Percentiles rank a stretch among this genome's conserved stretches.
These are phyloP conservation scores for Sarcodon aspratus DNA, from an alignment of 768 basidiomycete genomes.

Conservation along the genomic window DNA sequence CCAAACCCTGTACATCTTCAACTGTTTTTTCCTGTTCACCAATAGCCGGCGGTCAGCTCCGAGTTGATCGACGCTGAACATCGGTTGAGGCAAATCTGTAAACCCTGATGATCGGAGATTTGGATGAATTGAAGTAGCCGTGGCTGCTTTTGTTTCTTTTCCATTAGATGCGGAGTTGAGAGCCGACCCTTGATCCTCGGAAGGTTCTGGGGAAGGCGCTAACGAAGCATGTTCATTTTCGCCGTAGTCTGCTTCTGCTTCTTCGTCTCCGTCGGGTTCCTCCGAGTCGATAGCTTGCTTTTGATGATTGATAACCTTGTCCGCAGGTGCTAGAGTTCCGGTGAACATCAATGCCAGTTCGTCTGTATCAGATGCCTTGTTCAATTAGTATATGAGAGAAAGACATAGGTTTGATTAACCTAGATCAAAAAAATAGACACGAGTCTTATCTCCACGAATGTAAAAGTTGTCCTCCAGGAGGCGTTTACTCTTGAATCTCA, in stretches of 20 bases:
- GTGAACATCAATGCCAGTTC: constrained; percentile 76
- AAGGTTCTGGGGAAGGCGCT: constrained; percentile 1
- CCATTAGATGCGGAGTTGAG: too few relatives aligned
- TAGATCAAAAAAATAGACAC: constrained; percentile 93
- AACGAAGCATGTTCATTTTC: not conserved
- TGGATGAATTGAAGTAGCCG: not conserved
- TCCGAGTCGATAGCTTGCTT: constrained; percentile 20
- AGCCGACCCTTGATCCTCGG: too few relatives aligned
- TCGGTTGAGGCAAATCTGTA: constrained; percentile 31
- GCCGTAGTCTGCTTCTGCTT: constrained; percentile 8
- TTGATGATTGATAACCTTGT: constrained; percentile 16
- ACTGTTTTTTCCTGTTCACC: constrained; percentile 85
- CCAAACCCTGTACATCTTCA: constrained; percentile 98
- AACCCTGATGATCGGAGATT: constrained; percentile 9
- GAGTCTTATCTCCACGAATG: constrained; percentile 91
- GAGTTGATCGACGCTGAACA: constrained; percentile 76
- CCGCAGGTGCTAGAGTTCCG: constrained; percentile 33
- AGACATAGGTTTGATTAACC: constrained; percentile 29
- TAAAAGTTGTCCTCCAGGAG: constrained; percentile 93
- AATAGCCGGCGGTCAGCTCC: constrained; percentile 85
- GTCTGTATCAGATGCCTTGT: constrained; percentile 28
- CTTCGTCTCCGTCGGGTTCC: constrained; percentile 23
- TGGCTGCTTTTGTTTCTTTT: too few relatives aligned
- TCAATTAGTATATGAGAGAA: not conserved
- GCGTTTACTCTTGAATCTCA: constrained; percentile 82